phyloP scores from a whole-genome alignment of 2,329 filamentous ascomycete genomes.

The Neopestalotiopsis clavispora region DNA sequence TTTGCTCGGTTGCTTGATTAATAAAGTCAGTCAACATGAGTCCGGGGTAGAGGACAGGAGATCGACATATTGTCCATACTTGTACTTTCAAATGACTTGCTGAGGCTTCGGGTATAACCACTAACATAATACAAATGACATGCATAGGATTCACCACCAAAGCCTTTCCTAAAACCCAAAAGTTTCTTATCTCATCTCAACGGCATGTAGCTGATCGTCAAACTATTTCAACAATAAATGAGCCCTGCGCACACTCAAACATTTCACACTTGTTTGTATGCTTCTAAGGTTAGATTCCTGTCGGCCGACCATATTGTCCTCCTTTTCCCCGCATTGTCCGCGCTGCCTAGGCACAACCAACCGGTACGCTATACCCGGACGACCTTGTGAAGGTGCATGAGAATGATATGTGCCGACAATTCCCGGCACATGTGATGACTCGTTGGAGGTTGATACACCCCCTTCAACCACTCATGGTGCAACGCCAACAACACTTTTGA shows the following conservation, averaged over 20 bases:
- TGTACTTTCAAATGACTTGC: not conserved
- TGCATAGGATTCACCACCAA: not conserved
- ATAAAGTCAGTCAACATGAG: not conserved
- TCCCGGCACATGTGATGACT: not conserved
- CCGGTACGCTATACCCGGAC: not conserved
- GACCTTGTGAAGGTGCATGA: not conserved
- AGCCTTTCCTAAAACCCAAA: not conserved
- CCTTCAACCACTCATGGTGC: not conserved
- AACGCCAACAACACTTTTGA: not conserved
- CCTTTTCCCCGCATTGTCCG: not conserved
- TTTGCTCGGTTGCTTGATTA: not conserved
- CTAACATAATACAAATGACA: not conserved
- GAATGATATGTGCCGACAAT: not conserved
- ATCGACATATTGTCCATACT: no score
- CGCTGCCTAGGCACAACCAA: not conserved
- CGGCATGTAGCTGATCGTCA: not conserved
- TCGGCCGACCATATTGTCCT: not conserved
- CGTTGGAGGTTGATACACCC: not conserved
- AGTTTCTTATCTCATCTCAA: not conserved
- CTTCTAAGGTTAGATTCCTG: not conserved
- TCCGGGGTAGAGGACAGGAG: not conserved
- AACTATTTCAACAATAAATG: not conserved
- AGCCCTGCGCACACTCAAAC: no score
- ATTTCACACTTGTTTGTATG: no score
- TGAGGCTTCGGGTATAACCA: not conserved